Evolutionary conservation across 257 asterid genomes (phyloP).

Genomic region (Linaria vulgaris): DNA sequence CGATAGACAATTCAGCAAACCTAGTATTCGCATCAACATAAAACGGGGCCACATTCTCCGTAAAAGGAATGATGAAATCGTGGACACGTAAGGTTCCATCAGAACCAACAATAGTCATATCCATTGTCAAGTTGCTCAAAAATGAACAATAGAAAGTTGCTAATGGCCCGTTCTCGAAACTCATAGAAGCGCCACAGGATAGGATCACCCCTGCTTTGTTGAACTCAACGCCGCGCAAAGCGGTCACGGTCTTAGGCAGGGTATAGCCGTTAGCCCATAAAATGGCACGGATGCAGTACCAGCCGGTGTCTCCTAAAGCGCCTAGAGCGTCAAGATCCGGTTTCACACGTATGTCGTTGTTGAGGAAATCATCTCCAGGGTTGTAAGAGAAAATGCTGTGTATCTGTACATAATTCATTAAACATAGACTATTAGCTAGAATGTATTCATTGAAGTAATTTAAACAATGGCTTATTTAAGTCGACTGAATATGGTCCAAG

Average conservation of each 20-base stretch:
- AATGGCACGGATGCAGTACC: constrained; percentile 41
- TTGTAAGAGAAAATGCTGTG: constrained; percentile 34
- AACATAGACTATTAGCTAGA: too few relatives aligned
- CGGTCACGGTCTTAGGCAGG: constrained; percentile 34
- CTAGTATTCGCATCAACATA: constrained; percentile 29
- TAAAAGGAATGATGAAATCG: constrained; percentile 54
- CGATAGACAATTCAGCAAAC: constrained; percentile 34
- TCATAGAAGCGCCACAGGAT: constrained; percentile 34
- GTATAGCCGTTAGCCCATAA: constrained; percentile 35
- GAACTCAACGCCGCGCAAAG: constrained; percentile 28
- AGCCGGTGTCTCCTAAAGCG: constrained; percentile 38
- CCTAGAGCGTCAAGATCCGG: constrained; percentile 42
- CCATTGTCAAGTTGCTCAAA: constrained; percentile 47
- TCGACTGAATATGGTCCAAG: too few relatives aligned
- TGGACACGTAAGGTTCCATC: constrained; percentile 50
- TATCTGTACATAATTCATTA: too few relatives aligned
- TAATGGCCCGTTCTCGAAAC: constrained; percentile 13
- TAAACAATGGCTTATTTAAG: too few relatives aligned
- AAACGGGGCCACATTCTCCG: constrained; percentile 50
- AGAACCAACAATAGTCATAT: constrained; percentile 50
- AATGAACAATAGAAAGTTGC: constrained; percentile 69
- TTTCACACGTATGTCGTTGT: constrained; percentile 35
- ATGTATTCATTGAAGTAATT: too few relatives aligned
- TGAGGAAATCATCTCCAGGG: constrained; percentile 23
- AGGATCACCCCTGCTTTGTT: constrained; percentile 35